Evolutionary conservation across 1,284 basidiomycete species (phyloP).

Genomic region (Uromyces viciae-fabae): DNA sequence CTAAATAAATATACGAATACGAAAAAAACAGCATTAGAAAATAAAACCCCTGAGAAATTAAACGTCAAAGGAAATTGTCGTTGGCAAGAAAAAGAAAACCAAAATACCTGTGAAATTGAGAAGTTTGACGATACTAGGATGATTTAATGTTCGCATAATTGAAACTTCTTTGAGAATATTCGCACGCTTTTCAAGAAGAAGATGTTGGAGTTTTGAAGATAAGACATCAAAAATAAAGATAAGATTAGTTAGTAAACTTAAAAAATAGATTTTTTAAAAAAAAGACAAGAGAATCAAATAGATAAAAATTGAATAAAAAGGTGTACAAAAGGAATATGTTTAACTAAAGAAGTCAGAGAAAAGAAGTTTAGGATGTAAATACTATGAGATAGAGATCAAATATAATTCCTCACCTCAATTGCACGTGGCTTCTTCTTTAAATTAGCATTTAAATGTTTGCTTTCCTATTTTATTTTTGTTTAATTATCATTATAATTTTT

Average conservation of each 20-base stretch:
- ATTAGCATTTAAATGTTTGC: constrained; percentile 50
- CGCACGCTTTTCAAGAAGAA: constrained; percentile 66
- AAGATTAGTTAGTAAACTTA: not conserved
- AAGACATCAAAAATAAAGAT: constrained; percentile 34
- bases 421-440: constrained; percentile 52
- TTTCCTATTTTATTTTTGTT: constrained; percentile 21
- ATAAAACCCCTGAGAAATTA: not conserved
- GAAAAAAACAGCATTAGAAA: not conserved
- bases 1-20: constrained; percentile 56
- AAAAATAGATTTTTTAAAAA: not conserved
- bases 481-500: not conserved
- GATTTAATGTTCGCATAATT: constrained; percentile 94
- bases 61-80: constrained; percentile 47
- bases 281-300: constrained; percentile 47
- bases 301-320: constrained; percentile 32
- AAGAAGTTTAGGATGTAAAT: not conserved
- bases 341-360: not conserved
- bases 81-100: constrained; percentile 46
- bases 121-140: constrained; percentile 84
- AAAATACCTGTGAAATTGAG: constrained; percentile 64
- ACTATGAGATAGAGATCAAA: not conserved
- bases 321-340: not conserved
- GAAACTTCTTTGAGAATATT: constrained; percentile 99
- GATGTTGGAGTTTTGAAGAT: constrained; percentile 46
- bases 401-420: constrained; percentile 53